Evolutionary conservation across 495 filamentous ascomycete species (phyloP).

Genomic region (Neurospora sp.): DNA sequence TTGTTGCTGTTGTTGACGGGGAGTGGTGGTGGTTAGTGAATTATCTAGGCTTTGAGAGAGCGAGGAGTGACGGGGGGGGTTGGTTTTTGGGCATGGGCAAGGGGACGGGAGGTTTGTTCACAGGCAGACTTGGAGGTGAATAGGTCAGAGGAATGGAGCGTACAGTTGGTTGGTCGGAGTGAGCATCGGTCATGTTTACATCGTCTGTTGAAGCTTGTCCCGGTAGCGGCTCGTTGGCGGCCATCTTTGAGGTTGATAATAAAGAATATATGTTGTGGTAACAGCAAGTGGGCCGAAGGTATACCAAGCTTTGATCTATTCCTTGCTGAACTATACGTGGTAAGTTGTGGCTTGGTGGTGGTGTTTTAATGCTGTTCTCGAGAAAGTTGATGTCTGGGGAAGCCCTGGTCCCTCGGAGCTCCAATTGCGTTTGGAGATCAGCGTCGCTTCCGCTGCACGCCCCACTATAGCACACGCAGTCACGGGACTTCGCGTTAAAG

Average conservation of each 20-base stretch:
- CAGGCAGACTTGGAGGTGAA: not conserved
- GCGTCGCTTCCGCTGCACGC: not conserved
- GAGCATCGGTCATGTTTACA: constrained; percentile 20
- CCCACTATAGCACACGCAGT: constrained; percentile 9
- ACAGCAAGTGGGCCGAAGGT: not conserved
- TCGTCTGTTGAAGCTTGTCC: constrained; percentile 6
- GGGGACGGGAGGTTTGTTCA: not conserved
- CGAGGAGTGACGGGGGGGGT: not conserved
- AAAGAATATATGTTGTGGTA: not conserved
- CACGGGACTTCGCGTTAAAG: constrained; percentile 19
- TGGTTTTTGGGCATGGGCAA: not conserved
- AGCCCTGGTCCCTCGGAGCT: not conserved
- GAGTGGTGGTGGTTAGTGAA: constrained; percentile 13
- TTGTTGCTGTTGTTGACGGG: constrained; percentile 10
- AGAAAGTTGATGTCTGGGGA: not conserved
- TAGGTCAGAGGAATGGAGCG: not conserved
- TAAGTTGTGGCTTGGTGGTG: not conserved
- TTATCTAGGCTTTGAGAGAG: not conserved
- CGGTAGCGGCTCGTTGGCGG: not conserved
- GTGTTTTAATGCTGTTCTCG: not conserved
- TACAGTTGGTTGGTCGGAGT: constrained; percentile 12
- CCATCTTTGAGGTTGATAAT: not conserved
- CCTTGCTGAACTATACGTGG: not conserved
- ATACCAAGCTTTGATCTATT: not conserved
- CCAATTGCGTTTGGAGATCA: not conserved